phyloP scores from a whole-genome alignment of 2,329 filamentous ascomycete species.

The Byssothecium circinans region DNA sequence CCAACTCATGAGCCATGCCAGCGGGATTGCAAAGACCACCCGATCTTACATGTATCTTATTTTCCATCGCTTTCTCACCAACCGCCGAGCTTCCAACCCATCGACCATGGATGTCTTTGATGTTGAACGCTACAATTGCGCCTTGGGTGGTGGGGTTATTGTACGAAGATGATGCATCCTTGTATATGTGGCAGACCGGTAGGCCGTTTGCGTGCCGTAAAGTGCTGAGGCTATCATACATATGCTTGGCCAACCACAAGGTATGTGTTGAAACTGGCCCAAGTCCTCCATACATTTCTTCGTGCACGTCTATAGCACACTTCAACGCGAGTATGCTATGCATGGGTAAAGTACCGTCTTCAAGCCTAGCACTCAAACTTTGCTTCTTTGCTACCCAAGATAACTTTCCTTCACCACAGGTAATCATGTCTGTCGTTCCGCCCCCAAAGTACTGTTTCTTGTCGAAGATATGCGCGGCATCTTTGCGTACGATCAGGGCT shows the following conservation, averaged over 20 bases:
- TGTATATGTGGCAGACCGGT: conserved; percentile 59
- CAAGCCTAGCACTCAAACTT: conserved; percentile 61
- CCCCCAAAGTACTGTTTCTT: conserved; percentile 67
- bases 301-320: conserved; percentile 61
- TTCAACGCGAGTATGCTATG: conserved; percentile 66
- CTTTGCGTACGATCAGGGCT: conserved; percentile 76
- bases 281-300: conserved; percentile 60
- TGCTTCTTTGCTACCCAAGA: conserved; percentile 56
- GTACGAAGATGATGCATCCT: conserved; percentile 53
- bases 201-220: conserved; percentile 58
- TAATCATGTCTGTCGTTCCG: conserved; percentile 63
- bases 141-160: conserved; percentile 59
- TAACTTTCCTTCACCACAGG: conserved; percentile 54
- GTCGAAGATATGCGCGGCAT: conserved; percentile 59
- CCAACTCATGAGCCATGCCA: conserved; percentile 50
- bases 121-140: conserved; percentile 66
- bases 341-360: conserved; percentile 69
- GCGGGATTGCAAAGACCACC: conserved; percentile 61
- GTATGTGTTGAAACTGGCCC: conserved; percentile 62
- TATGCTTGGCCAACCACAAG: conserved; percentile 52
- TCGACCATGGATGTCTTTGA: conserved; percentile 55
- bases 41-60: conserved; percentile 62
- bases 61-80: conserved; percentile 59
- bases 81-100: conserved; percentile 61
- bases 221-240: conserved; percentile 53